phyloP scores from a whole-genome alignment of 2,329 filamentous ascomycete species.

The Sclerotinia subarctica region DNA sequence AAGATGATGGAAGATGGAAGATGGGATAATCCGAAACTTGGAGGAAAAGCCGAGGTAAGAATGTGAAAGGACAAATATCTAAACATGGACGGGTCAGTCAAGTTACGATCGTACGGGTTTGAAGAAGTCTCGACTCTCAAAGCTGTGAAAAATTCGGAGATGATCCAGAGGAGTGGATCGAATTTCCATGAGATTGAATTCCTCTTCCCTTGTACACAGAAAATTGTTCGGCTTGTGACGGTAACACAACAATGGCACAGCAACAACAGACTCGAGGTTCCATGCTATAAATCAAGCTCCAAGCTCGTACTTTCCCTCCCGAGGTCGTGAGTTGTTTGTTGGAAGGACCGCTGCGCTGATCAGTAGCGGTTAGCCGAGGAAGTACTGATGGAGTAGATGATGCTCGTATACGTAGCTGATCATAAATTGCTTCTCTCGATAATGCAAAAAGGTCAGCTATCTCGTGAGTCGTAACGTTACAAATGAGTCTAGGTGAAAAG shows the following conservation, averaged over 20 bases:
- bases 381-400: background rate
- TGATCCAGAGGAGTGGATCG: conserved; percentile 1
- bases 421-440: background rate
- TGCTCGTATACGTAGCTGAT: background rate
- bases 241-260: background rate
- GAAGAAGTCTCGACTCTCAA: conserved; percentile 2
- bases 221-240: conserved; percentile 8
- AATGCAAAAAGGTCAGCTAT: background rate
- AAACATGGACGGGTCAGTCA: background rate
- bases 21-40: conserved; percentile 5
- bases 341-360: background rate
- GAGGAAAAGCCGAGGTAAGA: background rate
- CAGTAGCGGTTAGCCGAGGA: background rate
- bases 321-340: background rate
- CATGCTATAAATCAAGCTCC: background rate
- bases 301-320: background rate
- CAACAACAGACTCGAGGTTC: background rate
- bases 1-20: background rate
- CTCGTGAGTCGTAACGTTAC: conserved; percentile 3
- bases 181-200: background rate
- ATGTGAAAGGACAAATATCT: background rate
- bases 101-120: background rate
- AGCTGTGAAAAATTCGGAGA: background rate
- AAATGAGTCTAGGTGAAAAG: background rate
- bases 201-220: conserved; percentile 1